A percentile compares a stretch with the other conserved stretches of the same genome.
phyloP scores from a whole-genome alignment of 2,329 filamentous ascomycete species.

The Endothia cerciana region DNA sequence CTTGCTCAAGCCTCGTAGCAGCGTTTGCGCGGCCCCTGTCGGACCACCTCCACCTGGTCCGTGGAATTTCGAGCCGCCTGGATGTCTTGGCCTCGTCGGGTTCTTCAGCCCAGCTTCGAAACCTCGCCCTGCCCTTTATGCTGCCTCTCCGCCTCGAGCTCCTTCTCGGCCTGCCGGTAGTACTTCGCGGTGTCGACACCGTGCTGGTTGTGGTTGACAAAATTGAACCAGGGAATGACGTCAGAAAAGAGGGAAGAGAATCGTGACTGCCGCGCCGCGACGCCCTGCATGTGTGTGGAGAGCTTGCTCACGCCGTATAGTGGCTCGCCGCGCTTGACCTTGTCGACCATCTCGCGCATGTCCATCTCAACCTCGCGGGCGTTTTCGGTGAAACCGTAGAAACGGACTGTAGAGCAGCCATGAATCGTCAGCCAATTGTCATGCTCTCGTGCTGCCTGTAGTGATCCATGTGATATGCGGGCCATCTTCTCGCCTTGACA shows the following conservation, averaged over 20 bases:
- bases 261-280: conserved; percentile 88
- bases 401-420: conserved; percentile 67
- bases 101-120: conserved; percentile 21
- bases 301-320: conserved; percentile 82
- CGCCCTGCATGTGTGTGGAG: conserved; percentile 89
- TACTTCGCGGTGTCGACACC: conserved; percentile 99
- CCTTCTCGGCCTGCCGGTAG: conserved; percentile 91
- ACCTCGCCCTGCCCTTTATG: conserved; percentile 23
- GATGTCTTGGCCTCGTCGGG: not conserved
- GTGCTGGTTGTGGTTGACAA: conserved; percentile 95
- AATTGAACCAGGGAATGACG: conserved; percentile 94
- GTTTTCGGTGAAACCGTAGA: conserved; percentile 96
- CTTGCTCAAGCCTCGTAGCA: not conserved
- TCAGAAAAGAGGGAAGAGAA: conserved; percentile 85
- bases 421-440: conserved; percentile 12
- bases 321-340: conserved; percentile 89
- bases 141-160: conserved; percentile 77
- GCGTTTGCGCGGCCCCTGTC: not conserved
- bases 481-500: no score
- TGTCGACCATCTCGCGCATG: conserved; percentile 97
- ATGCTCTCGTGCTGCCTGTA: not conserved
- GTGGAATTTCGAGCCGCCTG: not conserved
- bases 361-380: conserved; percentile 90
- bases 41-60: not conserved
- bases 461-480: not conserved